Evolutionary conservation across 164 flowering plant genomes (phyloP), one percentile per base, ranked within the genome.

Genomic region (Amborella trichopoda): DNA sequence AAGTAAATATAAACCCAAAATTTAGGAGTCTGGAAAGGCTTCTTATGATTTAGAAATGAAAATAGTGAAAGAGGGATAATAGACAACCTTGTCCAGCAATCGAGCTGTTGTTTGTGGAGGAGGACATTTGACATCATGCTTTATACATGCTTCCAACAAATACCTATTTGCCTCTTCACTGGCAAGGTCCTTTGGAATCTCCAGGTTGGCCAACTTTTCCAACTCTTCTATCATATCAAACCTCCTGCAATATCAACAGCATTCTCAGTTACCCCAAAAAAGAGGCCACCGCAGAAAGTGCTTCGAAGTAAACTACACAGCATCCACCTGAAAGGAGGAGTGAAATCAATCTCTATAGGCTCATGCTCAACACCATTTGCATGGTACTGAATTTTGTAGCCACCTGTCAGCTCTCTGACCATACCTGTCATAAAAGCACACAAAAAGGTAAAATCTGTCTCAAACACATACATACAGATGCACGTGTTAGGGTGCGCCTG

Each of bases 71-170:
- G n/a, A n/a, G n/a, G n/a, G n/a, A n/a, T n/a, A n/a, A n/a, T n/a
- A n/a, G n/a, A n/a, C n/a, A n/a, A 87, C 99, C 68, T 91, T 87
- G 53, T 91, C 99, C 50, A 91, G 63, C 56, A 91, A 62, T 19
- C 99, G 76, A 24, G 99, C 49, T 6, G 96, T 87, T 48, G 99
- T 87, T 52, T 75, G 90, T 57, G 99, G 99, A 56, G 94, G 83
- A 5, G 95, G 75, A 52, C 99, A 91, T 60, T 84, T 91, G 59
- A 87, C 66, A 25, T 77, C 95, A 70, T 56, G 75, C 60, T 61
- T 82, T 9, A 42, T 23, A 55, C 99, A 91, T 40, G 88, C 96
- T 59, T 77, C 95, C 11, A 46, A 44, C 53, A 91, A 57, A 62
- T 81, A 84, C 52, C 70, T 78, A 60, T 71, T 84, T 25, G 95